Base-by-base conservation (phyloP, 148 eudicot species). In the Diospyros lotus region DNA sequence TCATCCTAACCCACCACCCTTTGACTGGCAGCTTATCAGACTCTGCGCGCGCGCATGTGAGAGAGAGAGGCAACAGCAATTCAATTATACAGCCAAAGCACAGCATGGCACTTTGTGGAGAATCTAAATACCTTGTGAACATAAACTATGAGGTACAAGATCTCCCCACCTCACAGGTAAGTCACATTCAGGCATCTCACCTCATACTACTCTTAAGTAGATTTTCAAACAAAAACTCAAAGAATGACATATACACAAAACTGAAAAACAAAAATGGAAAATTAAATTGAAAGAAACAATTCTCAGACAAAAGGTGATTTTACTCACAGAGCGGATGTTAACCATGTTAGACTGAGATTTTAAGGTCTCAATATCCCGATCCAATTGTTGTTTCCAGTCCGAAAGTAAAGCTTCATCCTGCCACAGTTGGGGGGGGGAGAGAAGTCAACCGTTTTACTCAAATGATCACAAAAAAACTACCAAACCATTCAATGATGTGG, bases 331-430 rank as follows among this genome's bases (percentile, higher is more conserved):
- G 77, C 87, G 93, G 71, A 95, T 83, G 83, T 84, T 87, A 67
- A 66, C 78, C 60, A 82, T 77, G 66, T 95, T 95, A 67, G 97
- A 85, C 64, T 89, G 94, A 13, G 92, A 90, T 71, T 89, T 91
- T 73, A 93, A 72, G 39, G 97, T 95, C 80, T 91, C 99, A 50
- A 80, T 81, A 81, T 95, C 99, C 52, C 90, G 91, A 73, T 95
- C 98, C 88, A 95, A 82, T 81, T 87, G 92, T 73, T 89, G 90
- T 80, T 93, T 95, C 99, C 97, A 93, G 68, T 89, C 96, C 18
- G 81, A 74, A 38, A 92, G 87, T 70, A 86, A 75, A 58, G 81
- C 75, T 75, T 95, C 99, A 69, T 95, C 99, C 99, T 95, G 82
- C 62, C 60, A 79, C 44, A 79, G 41, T 68, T 72, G 14, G 45